These are phyloP conservation scores for Biscogniauxia marginata DNA, from an alignment of 2,329 filamentous ascomycete genomes.

Conservation along the genomic window DNA sequence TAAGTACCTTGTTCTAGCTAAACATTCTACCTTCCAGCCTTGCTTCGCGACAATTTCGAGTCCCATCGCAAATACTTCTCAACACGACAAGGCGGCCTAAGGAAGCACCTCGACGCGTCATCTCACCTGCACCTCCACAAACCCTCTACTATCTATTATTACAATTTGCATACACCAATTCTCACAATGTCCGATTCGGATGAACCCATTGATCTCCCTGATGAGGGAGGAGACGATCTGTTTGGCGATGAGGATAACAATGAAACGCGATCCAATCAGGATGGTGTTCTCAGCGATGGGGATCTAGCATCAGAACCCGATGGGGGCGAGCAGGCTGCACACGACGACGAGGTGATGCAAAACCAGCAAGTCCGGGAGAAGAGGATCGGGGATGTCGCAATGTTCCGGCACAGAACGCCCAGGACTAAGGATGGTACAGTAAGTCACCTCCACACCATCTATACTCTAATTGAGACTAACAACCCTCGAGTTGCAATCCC, in stretches of 20 bases:
- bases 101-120: neutral
- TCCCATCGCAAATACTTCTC: neutral
- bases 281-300: constrained; percentile 63
- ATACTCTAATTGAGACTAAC: constrained; percentile 1
- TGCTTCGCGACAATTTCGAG: neutral
- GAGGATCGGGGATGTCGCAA: constrained; percentile 60
- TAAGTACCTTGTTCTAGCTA: neutral
- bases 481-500: constrained; percentile 58
- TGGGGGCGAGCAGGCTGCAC: constrained; percentile 39
- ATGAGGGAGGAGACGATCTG: constrained; percentile 59
- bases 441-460: constrained; percentile 26
- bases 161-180: neutral
- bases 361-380: constrained; percentile 51
- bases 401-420: constrained; percentile 69
- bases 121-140: neutral
- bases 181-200: constrained; percentile 56
- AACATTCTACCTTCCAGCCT: neutral
- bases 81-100: neutral
- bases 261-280: constrained; percentile 61
- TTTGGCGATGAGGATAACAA: constrained; percentile 61
- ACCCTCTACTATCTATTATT: neutral
- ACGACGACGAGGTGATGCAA: constrained; percentile 39
- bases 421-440: constrained; percentile 71
- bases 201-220: constrained; percentile 48
- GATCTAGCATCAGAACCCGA: constrained; percentile 53